Base-by-base conservation (phyloP, 2,329 filamentous ascomycete genomes). In the Metarhizium rileyi region DNA sequence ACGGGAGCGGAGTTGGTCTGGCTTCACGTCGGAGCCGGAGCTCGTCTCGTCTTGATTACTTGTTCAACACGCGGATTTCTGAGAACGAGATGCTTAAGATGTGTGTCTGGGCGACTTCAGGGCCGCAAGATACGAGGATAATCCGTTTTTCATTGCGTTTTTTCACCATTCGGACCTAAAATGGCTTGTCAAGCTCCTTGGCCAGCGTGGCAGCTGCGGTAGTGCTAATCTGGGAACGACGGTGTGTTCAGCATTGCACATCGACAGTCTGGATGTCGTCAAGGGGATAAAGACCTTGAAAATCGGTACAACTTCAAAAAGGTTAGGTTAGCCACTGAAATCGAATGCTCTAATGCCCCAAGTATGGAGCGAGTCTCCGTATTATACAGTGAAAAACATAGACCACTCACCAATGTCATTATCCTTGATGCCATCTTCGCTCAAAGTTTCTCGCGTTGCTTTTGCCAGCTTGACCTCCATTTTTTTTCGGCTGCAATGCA, bases 401-500 rank as follows among this genome's bases (percentile, higher is more conserved):
- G 30, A 18, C 49, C 10, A 59, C 59, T 55, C 49, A 52, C 50
- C 50, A 27, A 82, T 81, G 57, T 95, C 90, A 58, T 95, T 90
- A 35, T 89, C 81, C 51, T 81, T 77, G 53, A 95, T 70, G 14
- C 75, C 77, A 43, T 89, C 77, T 3, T 83, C 75, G 3, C 85
- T 84, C 2, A 95, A 74, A 26, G 81, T 76, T 42, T 77, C 69
- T 55, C 77, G 75, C 57, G 95, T 81, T 44, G 80, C 85, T 53
- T 86, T 77, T 14, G 88, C 90, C 40, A 96, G 76, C 62, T 85
- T 85, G 61, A 80, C 75, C 42, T 90, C 90, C 90, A 95, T 95
- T 58, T 87, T 86, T 62, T 91, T 84, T 47, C 90, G 81, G 57
- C 85, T 89, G 56, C 83, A 80, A 62, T 95, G 83, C 25, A 96